These are phyloP conservation scores for Elsinoe perseae DNA, from an alignment of 2,329 filamentous ascomycete species.

Conservation along the genomic window DNA sequence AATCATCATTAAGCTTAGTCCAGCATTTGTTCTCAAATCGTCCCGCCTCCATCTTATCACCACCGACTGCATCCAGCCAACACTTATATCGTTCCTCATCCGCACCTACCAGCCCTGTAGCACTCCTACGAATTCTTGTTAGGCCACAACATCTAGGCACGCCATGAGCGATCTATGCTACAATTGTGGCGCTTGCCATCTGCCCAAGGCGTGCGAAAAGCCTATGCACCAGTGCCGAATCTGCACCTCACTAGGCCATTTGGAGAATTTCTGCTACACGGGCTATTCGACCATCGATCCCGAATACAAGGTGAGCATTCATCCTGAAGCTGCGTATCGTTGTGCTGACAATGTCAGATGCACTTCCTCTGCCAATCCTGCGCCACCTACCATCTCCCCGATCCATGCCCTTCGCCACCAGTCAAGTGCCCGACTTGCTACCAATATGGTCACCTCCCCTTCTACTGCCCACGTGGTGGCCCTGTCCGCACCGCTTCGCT, in stretches of 20 bases:
- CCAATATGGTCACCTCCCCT: slow-evolving; percentile 14
- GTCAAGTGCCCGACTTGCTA: slow-evolving; percentile 12
- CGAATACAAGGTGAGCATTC: too few relatives aligned
- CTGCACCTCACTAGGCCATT: slow-evolving; percentile 14
- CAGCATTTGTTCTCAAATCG: too few relatives aligned
- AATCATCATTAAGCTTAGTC: too few relatives aligned
- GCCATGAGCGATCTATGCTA: slow-evolving; percentile 18
- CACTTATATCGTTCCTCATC: too few relatives aligned
- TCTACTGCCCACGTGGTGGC: slow-evolving; percentile 14
- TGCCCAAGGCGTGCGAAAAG: background rate
- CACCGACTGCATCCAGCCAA: too few relatives aligned
- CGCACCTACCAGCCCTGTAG: too few relatives aligned
- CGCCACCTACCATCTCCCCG: slow-evolving; percentile 16
- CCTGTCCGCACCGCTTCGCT: background rate
- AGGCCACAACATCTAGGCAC: too few relatives aligned
- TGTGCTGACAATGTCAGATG: slow-evolving; percentile 9
- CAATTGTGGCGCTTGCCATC: slow-evolving; percentile 16
- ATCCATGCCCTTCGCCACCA: slow-evolving; percentile 8
- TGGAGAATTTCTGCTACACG: slow-evolving; percentile 17
- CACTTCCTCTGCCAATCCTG: slow-evolving; percentile 18
- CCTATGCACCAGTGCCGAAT: slow-evolving; percentile 8
- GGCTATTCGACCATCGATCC: slow-evolving; percentile 2
- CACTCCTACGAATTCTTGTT: too few relatives aligned
- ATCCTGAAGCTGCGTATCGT: too few relatives aligned
- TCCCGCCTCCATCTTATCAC: too few relatives aligned